Evolutionary conservation across 495 filamentous ascomycete genomes (phyloP).

Genomic region (Penicillium cinerascens): DNA sequence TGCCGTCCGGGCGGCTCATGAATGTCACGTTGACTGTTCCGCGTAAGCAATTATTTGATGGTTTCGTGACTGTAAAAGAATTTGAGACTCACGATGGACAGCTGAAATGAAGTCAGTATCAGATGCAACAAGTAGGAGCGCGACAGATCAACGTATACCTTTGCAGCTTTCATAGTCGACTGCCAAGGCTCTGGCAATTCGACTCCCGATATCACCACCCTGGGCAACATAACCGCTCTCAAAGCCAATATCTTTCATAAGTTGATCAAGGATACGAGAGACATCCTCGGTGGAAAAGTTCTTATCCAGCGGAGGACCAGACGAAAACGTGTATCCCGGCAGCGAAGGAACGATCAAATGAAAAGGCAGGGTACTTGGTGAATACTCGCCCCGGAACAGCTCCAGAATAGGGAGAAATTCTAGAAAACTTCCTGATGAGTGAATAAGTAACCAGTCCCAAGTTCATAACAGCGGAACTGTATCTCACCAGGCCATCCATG

Average conservation of each 20-base stretch:
- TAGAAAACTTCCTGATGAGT: constrained; percentile 45
- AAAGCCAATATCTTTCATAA: constrained; percentile 62
- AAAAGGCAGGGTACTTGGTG: constrained; percentile 54
- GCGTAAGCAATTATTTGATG: background rate
- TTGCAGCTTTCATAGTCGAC: constrained; percentile 41
- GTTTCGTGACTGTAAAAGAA: too few species aligned
- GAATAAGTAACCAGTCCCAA: background rate
- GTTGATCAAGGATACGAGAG: constrained; percentile 48
- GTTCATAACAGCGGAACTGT: background rate
- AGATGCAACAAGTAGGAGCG: background rate
- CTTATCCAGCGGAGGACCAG: constrained; percentile 43
- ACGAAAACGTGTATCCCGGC: constrained; percentile 61
- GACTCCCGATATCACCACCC: constrained; percentile 64
- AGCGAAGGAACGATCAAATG: constrained; percentile 64
- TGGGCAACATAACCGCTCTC: constrained; percentile 58
- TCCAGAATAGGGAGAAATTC: constrained; percentile 53
- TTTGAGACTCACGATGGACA: constrained; percentile 29
- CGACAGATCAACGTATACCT: constrained; percentile 23
- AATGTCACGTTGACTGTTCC: constrained; percentile 33
- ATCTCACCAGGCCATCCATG: constrained; percentile 59
- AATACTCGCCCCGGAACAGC: constrained; percentile 49
- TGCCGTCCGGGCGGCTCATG: constrained; percentile 53
- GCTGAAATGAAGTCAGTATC: constrained; percentile 23
- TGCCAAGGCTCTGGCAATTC: constrained; percentile 43
- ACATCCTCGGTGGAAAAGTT: constrained; percentile 44